A percentile compares a stretch with the other conserved stretches of the same genome.
Conservation (phyloP, 2,329 filamentous ascomycete genomes). For the Penicillium concentricum region DNA sequence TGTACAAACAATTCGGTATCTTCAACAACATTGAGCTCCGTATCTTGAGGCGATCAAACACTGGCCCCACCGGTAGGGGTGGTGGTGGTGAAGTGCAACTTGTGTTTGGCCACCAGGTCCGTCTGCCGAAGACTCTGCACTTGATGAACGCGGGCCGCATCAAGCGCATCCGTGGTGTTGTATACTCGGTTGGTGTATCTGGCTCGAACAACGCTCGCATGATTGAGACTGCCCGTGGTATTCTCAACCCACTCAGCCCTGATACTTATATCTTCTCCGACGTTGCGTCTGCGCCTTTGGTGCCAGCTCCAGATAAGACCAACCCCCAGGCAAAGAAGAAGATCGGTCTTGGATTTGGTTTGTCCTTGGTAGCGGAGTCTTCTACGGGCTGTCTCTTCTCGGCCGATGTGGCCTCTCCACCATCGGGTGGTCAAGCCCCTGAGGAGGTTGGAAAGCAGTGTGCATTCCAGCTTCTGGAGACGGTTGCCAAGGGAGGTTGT, state of each 20-base stretch:
- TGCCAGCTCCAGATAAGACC: slow-evolving; percentile 69
- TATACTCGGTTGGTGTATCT: slow-evolving; percentile 88
- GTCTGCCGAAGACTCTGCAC: slow-evolving; percentile 91
- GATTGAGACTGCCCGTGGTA: slow-evolving; percentile 84
- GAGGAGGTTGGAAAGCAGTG: slow-evolving; percentile 89
- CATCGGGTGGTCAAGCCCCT: slow-evolving; percentile 76
- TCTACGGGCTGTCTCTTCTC: slow-evolving; percentile 83
- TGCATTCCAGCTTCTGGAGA: slow-evolving; percentile 84
- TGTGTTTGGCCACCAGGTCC: slow-evolving; percentile 87
- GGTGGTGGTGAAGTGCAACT: slow-evolving; percentile 93
- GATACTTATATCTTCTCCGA: slow-evolving; percentile 88
- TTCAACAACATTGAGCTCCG: slow-evolving; percentile 80
- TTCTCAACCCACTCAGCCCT: slow-evolving; percentile 79
- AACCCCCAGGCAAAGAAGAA: slow-evolving; percentile 55
- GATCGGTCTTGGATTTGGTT: slow-evolving; percentile 85
- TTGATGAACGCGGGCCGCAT: slow-evolving; percentile 79
- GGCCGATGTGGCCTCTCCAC: slow-evolving; percentile 73
- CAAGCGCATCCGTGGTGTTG: slow-evolving; percentile 85
- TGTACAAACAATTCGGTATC: slow-evolving; percentile 90
- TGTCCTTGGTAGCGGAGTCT: slow-evolving; percentile 90
- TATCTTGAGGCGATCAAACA: slow-evolving; percentile 75
- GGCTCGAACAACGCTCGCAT: slow-evolving; percentile 92
- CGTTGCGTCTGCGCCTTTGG: slow-evolving; percentile 58
- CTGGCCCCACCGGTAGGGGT: slow-evolving; percentile 70
- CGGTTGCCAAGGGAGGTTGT: slow-evolving; percentile 78